phyloP scores from a whole-genome alignment of 2,329 filamentous ascomycete species.

The Pseudophaeomoniella oleicola region DNA sequence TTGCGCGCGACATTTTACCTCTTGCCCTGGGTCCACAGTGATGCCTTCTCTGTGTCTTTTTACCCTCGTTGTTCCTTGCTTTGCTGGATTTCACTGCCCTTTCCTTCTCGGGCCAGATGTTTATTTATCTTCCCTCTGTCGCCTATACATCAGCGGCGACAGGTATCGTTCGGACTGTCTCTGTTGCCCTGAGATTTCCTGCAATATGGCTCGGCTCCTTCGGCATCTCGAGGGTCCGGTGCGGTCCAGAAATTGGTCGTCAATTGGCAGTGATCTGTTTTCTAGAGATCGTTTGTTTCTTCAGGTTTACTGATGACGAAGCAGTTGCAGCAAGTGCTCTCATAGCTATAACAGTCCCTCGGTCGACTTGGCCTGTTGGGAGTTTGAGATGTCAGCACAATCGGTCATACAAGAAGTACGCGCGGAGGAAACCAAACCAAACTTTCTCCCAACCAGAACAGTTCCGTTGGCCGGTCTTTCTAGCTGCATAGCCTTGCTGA shows the following conservation, averaged over 20 bases:
- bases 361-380: constrained; percentile 48
- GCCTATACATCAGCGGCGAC: constrained; percentile 34
- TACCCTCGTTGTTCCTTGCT: constrained; percentile 33
- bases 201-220: constrained; percentile 38
- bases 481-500: constrained; percentile 37
- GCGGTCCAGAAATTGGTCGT: constrained; percentile 56
- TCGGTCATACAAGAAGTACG: constrained; percentile 45
- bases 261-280: constrained; percentile 51
- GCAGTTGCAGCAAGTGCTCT: constrained; percentile 26
- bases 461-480: constrained; percentile 51
- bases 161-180: constrained; percentile 30
- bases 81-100: constrained; percentile 41
- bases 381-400: constrained; percentile 47
- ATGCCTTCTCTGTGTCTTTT: no score
- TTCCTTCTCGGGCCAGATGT: constrained; percentile 39
- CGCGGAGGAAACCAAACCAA: background rate
- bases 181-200: constrained; percentile 37
- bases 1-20: no score
- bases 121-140: constrained; percentile 37
- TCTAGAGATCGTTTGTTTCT: constrained; percentile 27
- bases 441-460: constrained; percentile 45
- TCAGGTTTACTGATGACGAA: constrained; percentile 15
- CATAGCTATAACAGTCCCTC: constrained; percentile 34
- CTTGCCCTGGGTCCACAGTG: no score
- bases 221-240: constrained; percentile 38